Conservation (phyloP, 2,329 filamentous ascomycete genomes). For the Didymella sp. region DNA sequence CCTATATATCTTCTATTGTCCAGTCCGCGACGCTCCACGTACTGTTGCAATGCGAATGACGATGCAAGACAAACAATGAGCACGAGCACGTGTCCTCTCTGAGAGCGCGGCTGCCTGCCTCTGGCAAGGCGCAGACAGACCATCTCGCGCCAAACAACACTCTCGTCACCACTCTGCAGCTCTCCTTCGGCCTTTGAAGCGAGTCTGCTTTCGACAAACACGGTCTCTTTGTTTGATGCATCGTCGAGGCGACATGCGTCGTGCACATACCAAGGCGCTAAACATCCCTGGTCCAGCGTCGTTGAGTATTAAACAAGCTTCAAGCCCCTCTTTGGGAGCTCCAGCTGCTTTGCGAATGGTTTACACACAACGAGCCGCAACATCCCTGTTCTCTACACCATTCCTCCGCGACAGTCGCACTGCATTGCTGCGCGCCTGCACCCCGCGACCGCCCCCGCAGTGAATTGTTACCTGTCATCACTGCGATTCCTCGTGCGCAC, state of each 20-base stretch:
- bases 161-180: not conserved
- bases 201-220: not conserved
- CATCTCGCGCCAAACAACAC: not conserved
- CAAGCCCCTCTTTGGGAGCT: slow-evolving; percentile 12
- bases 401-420: slow-evolving; percentile 11
- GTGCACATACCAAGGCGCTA: slow-evolving; percentile 14
- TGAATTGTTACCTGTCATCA: not conserved
- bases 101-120: not conserved
- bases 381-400: slow-evolving; percentile 10
- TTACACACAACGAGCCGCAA: slow-evolving; percentile 2
- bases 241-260: slow-evolving; percentile 5
- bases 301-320: slow-evolving; percentile 9
- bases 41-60: not conserved
- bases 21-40: not conserved
- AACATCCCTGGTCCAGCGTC: slow-evolving; percentile 7
- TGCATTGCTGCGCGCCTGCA: slow-evolving; percentile 11
- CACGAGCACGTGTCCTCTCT: not conserved
- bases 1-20: not conserved
- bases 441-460: slow-evolving; percentile 1
- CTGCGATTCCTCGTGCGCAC: slow-evolving; percentile 2
- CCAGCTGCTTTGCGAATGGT: slow-evolving; percentile 1
- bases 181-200: not conserved
- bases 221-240: slow-evolving; percentile 14
- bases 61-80: not conserved
- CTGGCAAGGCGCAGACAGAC: not conserved